Evolutionary conservation across 768 basidiomycete genomes (phyloP).

Genomic region (Glaciozyma martinii): DNA sequence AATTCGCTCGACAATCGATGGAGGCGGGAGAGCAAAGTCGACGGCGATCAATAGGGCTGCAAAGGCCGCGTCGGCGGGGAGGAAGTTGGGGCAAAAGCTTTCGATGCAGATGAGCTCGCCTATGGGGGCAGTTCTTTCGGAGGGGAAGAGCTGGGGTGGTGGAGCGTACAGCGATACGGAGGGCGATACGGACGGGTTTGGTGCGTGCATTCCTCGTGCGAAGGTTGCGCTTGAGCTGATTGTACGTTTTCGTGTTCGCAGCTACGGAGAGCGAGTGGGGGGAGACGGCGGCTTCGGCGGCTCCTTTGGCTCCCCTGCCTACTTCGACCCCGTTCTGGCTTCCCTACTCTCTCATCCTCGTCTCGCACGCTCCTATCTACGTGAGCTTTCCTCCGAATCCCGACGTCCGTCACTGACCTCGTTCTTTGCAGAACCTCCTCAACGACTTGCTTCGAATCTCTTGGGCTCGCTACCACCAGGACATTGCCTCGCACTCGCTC

Average conservation of each 20-base stretch:
- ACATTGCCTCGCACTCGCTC: constrained; percentile 22
- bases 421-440: constrained; percentile 61
- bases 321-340: constrained; percentile 60
- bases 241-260: neutral
- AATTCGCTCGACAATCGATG: constrained; percentile 67
- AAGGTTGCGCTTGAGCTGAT: too few relatives aligned
- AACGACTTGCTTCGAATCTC: constrained; percentile 90
- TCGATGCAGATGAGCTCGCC: constrained; percentile 7
- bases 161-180: constrained; percentile 47
- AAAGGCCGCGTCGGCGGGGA: constrained; percentile 26
- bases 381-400: neutral
- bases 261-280: constrained; percentile 30
- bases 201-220: neutral
- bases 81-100: constrained; percentile 45
- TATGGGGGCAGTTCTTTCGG: neutral
- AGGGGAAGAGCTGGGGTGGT: constrained; percentile 60
- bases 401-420: neutral
- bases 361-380: constrained; percentile 18
- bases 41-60: constrained; percentile 18
- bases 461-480: constrained; percentile 60
- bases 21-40: neutral
- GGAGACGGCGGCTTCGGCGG: constrained; percentile 25
- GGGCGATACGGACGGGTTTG: constrained; percentile 44
- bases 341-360: constrained; percentile 69
- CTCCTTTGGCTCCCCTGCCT: neutral